Evolutionary conservation across 768 basidiomycete genomes (phyloP), one percentile per base, ranked within the genome.

Genomic region (Podaxis carcinomalis): DNA sequence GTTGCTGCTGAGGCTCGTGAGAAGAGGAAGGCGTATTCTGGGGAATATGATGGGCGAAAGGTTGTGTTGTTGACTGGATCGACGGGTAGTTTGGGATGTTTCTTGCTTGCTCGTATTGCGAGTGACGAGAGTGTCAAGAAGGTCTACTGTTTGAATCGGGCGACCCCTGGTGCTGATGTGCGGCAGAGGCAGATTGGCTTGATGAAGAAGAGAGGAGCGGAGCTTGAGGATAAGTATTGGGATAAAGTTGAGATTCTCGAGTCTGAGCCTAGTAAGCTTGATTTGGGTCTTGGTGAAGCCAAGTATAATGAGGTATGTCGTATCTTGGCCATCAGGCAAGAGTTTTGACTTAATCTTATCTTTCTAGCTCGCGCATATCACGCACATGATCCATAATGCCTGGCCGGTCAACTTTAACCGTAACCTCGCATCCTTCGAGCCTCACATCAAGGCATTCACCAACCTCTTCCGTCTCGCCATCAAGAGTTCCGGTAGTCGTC

Each of bases 401-500:
- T 81, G 80, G 80, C 75, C 74, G 1, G 74, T 81, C 50, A 74
- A 82, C 53, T 80, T 79, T 61, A 80, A 75, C 55, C 57, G 77
- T 36, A 68, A 68, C 2, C 67, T 81, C 9, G 68, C 74, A 5
- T 80, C 80, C 1, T 78, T 81, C 55, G 78, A 79, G 37, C 73
- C 75, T 3, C 78, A 70, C 55, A 69, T 81, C 11, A 70, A 68
- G 39, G 74, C 68, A 1, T 37, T 55, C 4, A 32, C 67, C 64
- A 16, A 73, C 70, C 2, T 66, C 69, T 1, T 68, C 66, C 51
- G 64, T 64, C 0, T 62, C 63, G n/a, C 66, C 57, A 35, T 73
- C 13, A 56, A 71, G 35, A 77, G 72, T 4, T 73, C 75, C 56
- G 71, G 79, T 11, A 71, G 68, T 19, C 68, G 4, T 71, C 74